phyloP scores from a whole-genome alignment of 768 basidiomycete species.

The Obba rivulosa region DNA sequence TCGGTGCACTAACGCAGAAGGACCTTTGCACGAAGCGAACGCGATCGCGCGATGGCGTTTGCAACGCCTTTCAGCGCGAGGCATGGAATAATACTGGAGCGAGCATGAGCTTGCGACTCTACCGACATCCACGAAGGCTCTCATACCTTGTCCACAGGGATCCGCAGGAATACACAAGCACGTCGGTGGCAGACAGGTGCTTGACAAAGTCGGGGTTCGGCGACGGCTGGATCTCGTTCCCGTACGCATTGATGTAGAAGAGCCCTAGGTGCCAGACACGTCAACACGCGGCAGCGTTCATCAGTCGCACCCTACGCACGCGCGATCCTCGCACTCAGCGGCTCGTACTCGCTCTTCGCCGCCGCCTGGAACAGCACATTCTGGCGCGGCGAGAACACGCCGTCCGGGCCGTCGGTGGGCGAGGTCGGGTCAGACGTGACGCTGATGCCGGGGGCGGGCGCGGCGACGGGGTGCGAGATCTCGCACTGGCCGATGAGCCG shows the following conservation, averaged over 20 bases:
- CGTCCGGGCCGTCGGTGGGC: conserved; percentile 51
- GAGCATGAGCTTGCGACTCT: not conserved
- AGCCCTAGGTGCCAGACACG: conserved; percentile 41
- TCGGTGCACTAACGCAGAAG: conserved; percentile 59
- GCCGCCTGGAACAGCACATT: conserved; percentile 65
- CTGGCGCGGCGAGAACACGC: conserved; percentile 37
- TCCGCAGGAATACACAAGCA: conserved; percentile 88
- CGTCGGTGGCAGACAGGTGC: conserved; percentile 51
- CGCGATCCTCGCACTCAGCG: conserved; percentile 54
- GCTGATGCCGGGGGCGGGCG: conserved; percentile 21
- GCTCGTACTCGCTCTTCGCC: conserved; percentile 49
- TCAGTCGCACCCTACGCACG: conserved; percentile 42
- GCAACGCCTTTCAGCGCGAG: conserved; percentile 81
- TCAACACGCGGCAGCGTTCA: not conserved
- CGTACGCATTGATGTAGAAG: conserved; percentile 88
- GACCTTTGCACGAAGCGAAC: conserved; percentile 69
- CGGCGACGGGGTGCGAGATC: conserved; percentile 76
- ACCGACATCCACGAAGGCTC: not conserved
- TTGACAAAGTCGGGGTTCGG: conserved; percentile 80
- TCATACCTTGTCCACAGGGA: conserved; percentile 88
- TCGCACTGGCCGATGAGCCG: conserved; percentile 89
- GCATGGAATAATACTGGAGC: conserved; percentile 82
- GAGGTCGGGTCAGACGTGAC: conserved; percentile 35
- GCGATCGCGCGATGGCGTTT: conserved; percentile 68
- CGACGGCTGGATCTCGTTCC: conserved; percentile 85